phyloP scores from a whole-genome alignment of 192 early-diverging fungal species.

The Jimgerdemannia flammicorona region DNA sequence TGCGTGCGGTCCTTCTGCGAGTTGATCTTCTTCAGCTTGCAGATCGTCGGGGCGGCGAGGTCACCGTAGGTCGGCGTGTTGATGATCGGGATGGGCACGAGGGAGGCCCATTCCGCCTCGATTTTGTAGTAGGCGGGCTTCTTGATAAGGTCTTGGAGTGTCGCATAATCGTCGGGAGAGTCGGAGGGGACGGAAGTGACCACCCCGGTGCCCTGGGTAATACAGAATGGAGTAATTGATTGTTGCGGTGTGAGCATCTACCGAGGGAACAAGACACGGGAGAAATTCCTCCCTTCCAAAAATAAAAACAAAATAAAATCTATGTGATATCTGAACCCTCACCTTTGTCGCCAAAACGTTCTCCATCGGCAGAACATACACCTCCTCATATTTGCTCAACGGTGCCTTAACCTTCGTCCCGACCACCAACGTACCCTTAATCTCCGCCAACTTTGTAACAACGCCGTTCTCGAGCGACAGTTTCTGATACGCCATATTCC shows the following conservation, averaged over 20 bases:
- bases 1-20: conserved; percentile 94
- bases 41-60: conserved; percentile 78
- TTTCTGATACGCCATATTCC: conserved; percentile 97
- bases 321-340: conserved; percentile 9
- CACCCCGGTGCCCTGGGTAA: conserved; percentile 83
- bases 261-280: too few species aligned
- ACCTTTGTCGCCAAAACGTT: conserved; percentile 86
- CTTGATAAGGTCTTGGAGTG: conserved; percentile 90
- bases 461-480: conserved; percentile 69
- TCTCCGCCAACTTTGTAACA: conserved; percentile 64
- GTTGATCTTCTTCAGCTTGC: conserved; percentile 91
- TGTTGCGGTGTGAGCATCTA: too few species aligned
- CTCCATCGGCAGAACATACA: conserved; percentile 98
- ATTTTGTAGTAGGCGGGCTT: conserved; percentile 93
- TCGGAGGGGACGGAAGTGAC: conserved; percentile 99
- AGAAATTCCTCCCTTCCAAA: conserved; percentile 1
- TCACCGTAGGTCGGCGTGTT: conserved; percentile 82
- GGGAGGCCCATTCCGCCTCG: conserved; percentile 82
- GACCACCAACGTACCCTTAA: conserved; percentile 76
- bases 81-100: conserved; percentile 84
- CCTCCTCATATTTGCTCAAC: conserved; percentile 65
- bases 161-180: conserved; percentile 94
- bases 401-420: conserved; percentile 92
- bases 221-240: too few species aligned
- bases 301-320: conserved; percentile 6